Conservation (phyloP, 805 yeast genomes). For the Saturnispora hagleri region DNA sequence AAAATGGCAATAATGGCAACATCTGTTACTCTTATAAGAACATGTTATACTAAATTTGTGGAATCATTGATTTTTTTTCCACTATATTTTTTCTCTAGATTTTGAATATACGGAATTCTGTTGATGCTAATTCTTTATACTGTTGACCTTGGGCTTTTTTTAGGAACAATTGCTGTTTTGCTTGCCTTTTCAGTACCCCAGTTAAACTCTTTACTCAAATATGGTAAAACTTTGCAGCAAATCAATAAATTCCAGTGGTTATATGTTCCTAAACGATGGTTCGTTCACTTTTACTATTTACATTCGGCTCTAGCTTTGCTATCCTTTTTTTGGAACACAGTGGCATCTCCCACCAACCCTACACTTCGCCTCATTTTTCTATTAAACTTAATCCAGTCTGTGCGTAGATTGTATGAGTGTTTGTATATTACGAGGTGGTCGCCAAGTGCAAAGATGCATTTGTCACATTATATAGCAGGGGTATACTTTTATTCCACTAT, state of each 20-base stretch:
- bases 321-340: not conserved
- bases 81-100: not conserved
- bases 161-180: constrained; percentile 8
- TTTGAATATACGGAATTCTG: not conserved
- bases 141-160: not conserved
- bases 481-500: constrained; percentile 46
- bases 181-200: constrained; percentile 7
- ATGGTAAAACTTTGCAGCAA: constrained; percentile 14
- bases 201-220: constrained; percentile 9
- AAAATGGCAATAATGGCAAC: constrained; percentile 10
- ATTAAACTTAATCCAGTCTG: constrained; percentile 39
- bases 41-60: not conserved
- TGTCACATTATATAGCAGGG: constrained; percentile 61
- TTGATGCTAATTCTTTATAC: not conserved
- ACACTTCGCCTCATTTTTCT: constrained; percentile 1
- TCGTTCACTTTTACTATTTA: constrained; percentile 51
- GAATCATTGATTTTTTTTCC: not conserved
- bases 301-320: constrained; percentile 28
- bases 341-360: not conserved
- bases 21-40: not conserved
- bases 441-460: constrained; percentile 44
- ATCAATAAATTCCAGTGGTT: not conserved
- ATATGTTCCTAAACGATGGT: constrained; percentile 56
- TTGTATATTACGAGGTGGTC: constrained; percentile 39
- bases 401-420: constrained; percentile 50